phyloP scores from a whole-genome alignment of 2,329 filamentous ascomycete genomes.

The Juglanconis oblonga region DNA sequence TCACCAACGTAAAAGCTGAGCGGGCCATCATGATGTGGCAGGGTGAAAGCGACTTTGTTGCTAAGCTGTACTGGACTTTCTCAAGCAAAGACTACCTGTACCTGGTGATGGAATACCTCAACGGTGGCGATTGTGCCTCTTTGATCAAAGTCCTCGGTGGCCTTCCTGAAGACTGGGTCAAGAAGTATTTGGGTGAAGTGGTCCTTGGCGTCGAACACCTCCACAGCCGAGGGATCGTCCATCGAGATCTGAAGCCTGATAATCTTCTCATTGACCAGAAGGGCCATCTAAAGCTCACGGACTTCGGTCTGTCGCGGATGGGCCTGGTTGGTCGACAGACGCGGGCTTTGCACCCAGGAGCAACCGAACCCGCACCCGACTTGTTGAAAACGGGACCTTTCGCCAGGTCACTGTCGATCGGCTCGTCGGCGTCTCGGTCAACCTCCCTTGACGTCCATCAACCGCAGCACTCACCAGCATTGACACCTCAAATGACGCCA shows the following conservation, averaged over 20 bases:
- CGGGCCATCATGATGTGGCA: constrained; percentile 99
- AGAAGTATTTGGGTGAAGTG: constrained; percentile 95
- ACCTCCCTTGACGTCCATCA: constrained; percentile 85
- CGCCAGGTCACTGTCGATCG: constrained; percentile 76
- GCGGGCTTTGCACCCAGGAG: constrained; percentile 74
- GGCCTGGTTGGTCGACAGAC: constrained; percentile 95
- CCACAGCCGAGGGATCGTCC: constrained; percentile 90
- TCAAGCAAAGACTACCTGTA: constrained; percentile 99
- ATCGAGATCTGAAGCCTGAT: constrained; percentile 94
- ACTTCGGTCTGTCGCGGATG: constrained; percentile 97
- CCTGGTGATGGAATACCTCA: constrained; percentile 98
- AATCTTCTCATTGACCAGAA: constrained; percentile 96
- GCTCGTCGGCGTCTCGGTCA: constrained; percentile 73
- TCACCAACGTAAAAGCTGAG: constrained; percentile 98
- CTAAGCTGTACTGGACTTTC: constrained; percentile 99
- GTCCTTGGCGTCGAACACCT: constrained; percentile 96
- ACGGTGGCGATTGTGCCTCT: constrained; percentile 94
- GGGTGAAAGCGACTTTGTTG: constrained; percentile 97
- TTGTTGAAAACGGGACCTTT: constrained; percentile 91
- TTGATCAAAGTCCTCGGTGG: constrained; percentile 92
- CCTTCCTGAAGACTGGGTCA: constrained; percentile 94
- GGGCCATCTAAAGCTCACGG: constrained; percentile 93
- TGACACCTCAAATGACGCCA: constrained; percentile 84
- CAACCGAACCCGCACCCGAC: constrained; percentile 84
- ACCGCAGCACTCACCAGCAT: constrained; percentile 68